Percentiles rank a stretch among this genome's conserved stretches.
These are phyloP conservation scores for Leccinum barrowsii DNA, from an alignment of 768 basidiomycete genomes.

Conservation along the genomic window DNA sequence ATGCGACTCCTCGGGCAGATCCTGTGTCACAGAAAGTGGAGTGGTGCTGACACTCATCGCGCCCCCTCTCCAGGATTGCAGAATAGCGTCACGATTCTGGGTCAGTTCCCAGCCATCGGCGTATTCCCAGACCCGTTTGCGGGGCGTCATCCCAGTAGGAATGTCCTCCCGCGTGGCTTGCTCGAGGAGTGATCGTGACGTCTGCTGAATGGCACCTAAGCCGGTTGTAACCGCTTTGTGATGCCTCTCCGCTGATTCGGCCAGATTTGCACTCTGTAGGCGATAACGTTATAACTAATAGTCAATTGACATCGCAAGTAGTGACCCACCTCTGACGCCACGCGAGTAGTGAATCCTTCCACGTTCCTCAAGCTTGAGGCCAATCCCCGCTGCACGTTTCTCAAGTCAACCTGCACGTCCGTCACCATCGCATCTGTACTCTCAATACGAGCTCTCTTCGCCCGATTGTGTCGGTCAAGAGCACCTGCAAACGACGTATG, in stretches of 20 bases:
- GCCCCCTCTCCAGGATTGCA: conserved; percentile 48
- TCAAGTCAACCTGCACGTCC: conserved; percentile 51
- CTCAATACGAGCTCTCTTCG: conserved; percentile 68
- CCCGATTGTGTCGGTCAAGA: conserved; percentile 55
- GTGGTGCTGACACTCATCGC: conserved; percentile 32
- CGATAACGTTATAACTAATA: not conserved
- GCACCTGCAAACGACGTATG: conserved; percentile 47
- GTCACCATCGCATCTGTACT: conserved; percentile 46
- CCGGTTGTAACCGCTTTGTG: conserved; percentile 39
- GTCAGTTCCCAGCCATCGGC: conserved; percentile 72
- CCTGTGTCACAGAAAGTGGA: conserved; percentile 37
- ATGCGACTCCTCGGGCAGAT: conserved; percentile 30
- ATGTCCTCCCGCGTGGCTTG: conserved; percentile 61
- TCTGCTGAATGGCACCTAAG: conserved; percentile 47
- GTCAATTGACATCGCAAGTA: not conserved
- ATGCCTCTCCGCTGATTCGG: conserved; percentile 41
- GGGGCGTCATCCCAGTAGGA: conserved; percentile 72
- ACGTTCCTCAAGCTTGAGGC: conserved; percentile 47
- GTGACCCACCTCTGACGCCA: conserved; percentile 50
- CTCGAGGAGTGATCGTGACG: conserved; percentile 48
- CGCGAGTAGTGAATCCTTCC: conserved; percentile 39
- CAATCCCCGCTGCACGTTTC: conserved; percentile 47
- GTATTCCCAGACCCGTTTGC: conserved; percentile 70
- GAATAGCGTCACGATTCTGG: conserved; percentile 53
- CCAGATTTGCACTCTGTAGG: conserved; percentile 41